Conservation (phyloP, 257 asterid genomes). For the Lycium barbarum region DNA sequence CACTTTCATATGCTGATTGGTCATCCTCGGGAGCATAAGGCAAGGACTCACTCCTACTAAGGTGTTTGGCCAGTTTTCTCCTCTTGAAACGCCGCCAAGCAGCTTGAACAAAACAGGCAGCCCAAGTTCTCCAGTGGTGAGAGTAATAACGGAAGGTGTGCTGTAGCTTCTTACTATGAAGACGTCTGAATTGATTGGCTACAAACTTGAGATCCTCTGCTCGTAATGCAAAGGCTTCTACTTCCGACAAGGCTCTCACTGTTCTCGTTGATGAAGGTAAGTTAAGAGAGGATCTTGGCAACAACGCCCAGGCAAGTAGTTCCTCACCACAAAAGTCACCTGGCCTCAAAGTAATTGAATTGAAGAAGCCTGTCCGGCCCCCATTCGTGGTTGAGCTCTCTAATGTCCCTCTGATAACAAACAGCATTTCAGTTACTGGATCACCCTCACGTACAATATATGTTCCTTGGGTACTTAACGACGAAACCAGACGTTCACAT, state of each 20-base stretch:
- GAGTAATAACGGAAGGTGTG: slow-evolving; percentile 80
- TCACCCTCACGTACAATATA: slow-evolving; percentile 93
- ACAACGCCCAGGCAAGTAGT: slow-evolving; percentile 82
- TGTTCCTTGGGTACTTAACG: slow-evolving; percentile 74
- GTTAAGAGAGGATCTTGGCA: slow-evolving; percentile 65
- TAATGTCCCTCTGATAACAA: slow-evolving; percentile 71
- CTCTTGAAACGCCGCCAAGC: slow-evolving; percentile 72
- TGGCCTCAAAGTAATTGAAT: slow-evolving; percentile 63
- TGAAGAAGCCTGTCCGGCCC: slow-evolving; percentile 80
- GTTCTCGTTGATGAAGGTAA: slow-evolving; percentile 84
- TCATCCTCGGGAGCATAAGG: slow-evolving; percentile 35
- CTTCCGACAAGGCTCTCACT: slow-evolving; percentile 72
- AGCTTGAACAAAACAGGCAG: slow-evolving; percentile 79
- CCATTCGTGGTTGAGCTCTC: slow-evolving; percentile 93
- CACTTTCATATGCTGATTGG: slow-evolving; percentile 35
- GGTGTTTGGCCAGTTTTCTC: slow-evolving; percentile 51
- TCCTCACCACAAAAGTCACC: slow-evolving; percentile 92
- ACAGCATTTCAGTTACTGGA: slow-evolving; percentile 81
- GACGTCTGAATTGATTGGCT: slow-evolving; percentile 82
- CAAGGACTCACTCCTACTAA: slow-evolving; percentile 60
- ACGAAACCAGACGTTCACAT: slow-evolving; percentile 81
- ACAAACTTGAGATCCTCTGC: slow-evolving; percentile 90
- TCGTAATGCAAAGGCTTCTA: slow-evolving; percentile 77
- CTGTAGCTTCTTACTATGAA: slow-evolving; percentile 82
- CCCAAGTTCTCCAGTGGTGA: slow-evolving; percentile 92